Evolutionary conservation across 2,329 filamentous ascomycete species (phyloP).

Genomic region (Diplodia sapinea): DNA sequence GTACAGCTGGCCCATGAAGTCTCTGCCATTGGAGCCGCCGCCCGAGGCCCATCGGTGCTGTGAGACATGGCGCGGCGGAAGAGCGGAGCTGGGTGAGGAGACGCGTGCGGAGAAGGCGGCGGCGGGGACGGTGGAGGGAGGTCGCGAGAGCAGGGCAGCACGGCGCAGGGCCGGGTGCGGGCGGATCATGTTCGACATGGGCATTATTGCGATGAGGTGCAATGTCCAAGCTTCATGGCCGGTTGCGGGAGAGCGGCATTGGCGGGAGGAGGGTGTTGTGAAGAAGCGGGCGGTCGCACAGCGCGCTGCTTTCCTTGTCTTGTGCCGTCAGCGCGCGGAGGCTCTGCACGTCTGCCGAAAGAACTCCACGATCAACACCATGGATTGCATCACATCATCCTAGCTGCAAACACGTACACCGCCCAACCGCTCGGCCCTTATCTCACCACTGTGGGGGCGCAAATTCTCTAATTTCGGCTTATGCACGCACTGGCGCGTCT

Average conservation of each 20-base stretch:
- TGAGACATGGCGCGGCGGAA: conserved; percentile 6
- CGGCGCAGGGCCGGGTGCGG: conserved; percentile 25
- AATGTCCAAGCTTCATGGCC: conserved; percentile 21
- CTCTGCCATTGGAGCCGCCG: conserved; percentile 41
- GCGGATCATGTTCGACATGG: conserved; percentile 22
- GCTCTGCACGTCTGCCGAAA: conserved; percentile 6
- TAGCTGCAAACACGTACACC: conserved; percentile 13
- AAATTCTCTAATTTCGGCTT: conserved; percentile 11
- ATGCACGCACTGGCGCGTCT: conserved; percentile 4
- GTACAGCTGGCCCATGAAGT: conserved; percentile 67
- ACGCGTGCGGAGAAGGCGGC: conserved; percentile 21
- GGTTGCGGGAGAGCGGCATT: conserved; percentile 16
- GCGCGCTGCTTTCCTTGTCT: background rate
- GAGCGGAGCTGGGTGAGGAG: conserved; percentile 1
- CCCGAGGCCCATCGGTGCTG: conserved; percentile 20
- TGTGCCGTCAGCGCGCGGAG: conserved; percentile 12
- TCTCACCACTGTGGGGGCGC: conserved; percentile 23
- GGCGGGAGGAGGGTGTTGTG: conserved; percentile 6
- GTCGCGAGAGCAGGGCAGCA: conserved; percentile 16
- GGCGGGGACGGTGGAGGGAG: conserved; percentile 6
- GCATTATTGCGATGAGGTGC: conserved; percentile 24
- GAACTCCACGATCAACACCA: conserved; percentile 24
- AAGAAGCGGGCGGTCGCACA: background rate
- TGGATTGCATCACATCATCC: conserved; percentile 28
- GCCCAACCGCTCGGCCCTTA: conserved; percentile 18